phyloP scores from a whole-genome alignment of 2,329 filamentous ascomycete genomes.

The Phymatotrichopsis omnivora region DNA sequence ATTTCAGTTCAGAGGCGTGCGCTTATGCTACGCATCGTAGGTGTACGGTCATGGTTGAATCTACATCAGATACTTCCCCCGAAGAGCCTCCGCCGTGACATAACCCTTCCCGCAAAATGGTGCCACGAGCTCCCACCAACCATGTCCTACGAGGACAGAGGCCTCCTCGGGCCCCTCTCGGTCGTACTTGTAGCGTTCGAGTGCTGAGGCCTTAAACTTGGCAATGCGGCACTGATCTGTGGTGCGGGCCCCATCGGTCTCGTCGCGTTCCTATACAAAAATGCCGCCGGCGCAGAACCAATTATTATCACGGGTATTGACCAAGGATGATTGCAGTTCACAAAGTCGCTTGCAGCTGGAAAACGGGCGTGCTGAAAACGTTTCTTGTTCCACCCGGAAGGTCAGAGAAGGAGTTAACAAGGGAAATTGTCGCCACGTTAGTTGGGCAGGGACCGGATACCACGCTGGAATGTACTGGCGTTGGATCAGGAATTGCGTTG shows the following conservation, averaged over 20 bases:
- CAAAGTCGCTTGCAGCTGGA: conserved; percentile 64
- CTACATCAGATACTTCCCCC: too few relatives aligned
- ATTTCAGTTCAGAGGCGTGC: too few relatives aligned
- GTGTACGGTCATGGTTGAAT: too few relatives aligned
- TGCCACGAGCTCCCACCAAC: conserved; percentile 82
- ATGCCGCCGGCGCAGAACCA: conserved; percentile 79
- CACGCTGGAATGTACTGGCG: conserved; percentile 86
- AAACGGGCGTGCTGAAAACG: conserved; percentile 51
- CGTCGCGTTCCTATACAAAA: conserved; percentile 72
- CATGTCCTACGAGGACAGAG: conserved; percentile 86
- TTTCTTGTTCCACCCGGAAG: conserved; percentile 58
- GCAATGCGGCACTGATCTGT: conserved; percentile 79
- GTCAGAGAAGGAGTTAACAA: conserved; percentile 60
- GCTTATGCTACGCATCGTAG: too few relatives aligned
- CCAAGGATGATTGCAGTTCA: conserved; percentile 71
- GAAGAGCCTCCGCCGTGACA: conserved; percentile 67
- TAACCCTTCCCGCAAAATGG: conserved; percentile 90
- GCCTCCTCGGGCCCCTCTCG: conserved; percentile 78
- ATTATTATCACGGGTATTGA: conserved; percentile 94
- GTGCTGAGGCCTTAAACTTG: conserved; percentile 66
- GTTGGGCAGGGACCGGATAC: conserved; percentile 72
- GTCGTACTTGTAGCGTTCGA: conserved; percentile 85
- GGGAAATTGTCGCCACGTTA: conserved; percentile 56
- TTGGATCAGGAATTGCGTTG: conserved; percentile 75
- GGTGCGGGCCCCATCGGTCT: conserved; percentile 91